Evolutionary conservation across 116 monocot species (phyloP).

Genomic region (Posidonia oceanica): DNA sequence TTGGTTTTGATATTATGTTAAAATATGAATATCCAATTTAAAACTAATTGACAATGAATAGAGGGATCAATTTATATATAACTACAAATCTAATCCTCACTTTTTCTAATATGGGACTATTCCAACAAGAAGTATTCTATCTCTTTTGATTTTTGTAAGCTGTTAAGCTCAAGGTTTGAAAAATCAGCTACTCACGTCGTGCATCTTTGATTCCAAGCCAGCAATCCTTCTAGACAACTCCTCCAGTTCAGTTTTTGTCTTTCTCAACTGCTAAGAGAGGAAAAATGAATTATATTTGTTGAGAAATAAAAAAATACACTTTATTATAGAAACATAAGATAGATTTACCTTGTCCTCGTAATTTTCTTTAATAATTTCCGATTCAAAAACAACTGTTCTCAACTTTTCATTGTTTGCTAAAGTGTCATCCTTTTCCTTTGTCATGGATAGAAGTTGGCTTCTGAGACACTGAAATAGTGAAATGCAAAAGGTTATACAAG

Average conservation of each 20-base stretch:
- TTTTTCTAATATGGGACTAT: too few relatives aligned
- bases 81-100: too few relatives aligned
- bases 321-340: neutral
- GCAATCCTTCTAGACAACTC: constrained; percentile 27
- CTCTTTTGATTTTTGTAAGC: too few relatives aligned
- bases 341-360: neutral
- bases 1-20: too few relatives aligned
- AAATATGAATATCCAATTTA: too few relatives aligned
- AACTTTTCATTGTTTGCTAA: neutral
- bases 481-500: too few relatives aligned
- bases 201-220: constrained; percentile 31
- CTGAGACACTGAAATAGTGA: neutral
- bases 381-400: neutral
- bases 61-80: too few relatives aligned
- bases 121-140: too few relatives aligned
- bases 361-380: neutral
- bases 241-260: constrained; percentile 19
- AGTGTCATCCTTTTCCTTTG: neutral
- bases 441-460: neutral
- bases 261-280: constrained; percentile 18
- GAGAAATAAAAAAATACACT: neutral
- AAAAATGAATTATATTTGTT: neutral
- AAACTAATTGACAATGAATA: too few relatives aligned
- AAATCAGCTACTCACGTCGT: constrained; percentile 20
- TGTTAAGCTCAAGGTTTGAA: too few relatives aligned